These are phyloP conservation scores for Trichosporon sp. DNA, from an alignment of 1,284 basidiomycete genomes.

Conservation along the genomic window DNA sequence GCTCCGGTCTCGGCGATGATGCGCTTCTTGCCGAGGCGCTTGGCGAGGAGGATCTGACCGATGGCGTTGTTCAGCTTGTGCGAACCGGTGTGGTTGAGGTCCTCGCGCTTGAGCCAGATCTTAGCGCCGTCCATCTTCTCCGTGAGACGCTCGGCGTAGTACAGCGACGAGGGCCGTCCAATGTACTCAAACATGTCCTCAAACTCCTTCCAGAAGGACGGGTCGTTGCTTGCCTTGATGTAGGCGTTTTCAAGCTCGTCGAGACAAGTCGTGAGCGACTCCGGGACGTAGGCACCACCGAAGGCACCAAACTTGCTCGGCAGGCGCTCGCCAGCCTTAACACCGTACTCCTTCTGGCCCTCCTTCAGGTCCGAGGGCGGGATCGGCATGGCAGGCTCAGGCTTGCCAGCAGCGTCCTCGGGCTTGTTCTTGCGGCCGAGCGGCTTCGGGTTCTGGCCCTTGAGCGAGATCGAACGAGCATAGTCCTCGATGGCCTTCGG, in stretches of 20 bases:
- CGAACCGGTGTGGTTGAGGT: conserved; percentile 86
- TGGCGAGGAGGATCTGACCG: conserved; percentile 90
- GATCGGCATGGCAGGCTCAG: conserved; percentile 51
- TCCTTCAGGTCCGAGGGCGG: conserved; percentile 41
- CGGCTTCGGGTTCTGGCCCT: conserved; percentile 60
- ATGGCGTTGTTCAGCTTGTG: conserved; percentile 98
- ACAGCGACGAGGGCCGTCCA: conserved; percentile 72
- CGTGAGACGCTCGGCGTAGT: conserved; percentile 71
- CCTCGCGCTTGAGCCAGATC: conserved; percentile 86
- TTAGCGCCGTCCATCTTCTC: conserved; percentile 80
- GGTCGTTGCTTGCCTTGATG: conserved; percentile 80
- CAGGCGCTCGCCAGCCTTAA: conserved; percentile 60
- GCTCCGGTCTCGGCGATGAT: conserved; percentile 99
- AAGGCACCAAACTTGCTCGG: conserved; percentile 91
- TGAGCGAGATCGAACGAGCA: conserved; percentile 70
- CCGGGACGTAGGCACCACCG: conserved; percentile 96
- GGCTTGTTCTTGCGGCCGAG: conserved; percentile 39
- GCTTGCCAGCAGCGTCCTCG: conserved; percentile 35
- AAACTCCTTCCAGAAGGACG: conserved; percentile 92
- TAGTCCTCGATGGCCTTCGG: conserved; percentile 70
- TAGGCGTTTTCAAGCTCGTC: conserved; percentile 90
- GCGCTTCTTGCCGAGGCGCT: conserved; percentile 87
- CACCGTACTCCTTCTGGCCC: conserved; percentile 41
- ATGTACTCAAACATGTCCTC: conserved; percentile 87
- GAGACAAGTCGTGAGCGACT: conserved; percentile 87